Base-by-base conservation (phyloP, 768 basidiomycete genomes). In the Podaxis sp. region DNA sequence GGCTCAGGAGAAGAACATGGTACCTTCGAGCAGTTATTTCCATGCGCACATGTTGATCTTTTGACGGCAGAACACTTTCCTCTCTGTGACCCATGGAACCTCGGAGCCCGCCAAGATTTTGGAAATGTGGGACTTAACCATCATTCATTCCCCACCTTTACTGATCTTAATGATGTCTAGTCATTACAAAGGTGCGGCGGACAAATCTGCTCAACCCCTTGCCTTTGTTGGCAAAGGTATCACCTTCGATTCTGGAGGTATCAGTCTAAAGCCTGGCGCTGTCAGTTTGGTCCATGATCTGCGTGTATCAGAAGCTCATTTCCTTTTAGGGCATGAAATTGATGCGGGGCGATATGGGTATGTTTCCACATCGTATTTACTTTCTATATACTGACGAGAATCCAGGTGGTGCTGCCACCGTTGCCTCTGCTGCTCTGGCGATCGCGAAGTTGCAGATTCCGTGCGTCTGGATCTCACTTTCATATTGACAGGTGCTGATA, bases 261-360 rank as follows among this genome's bases (percentile, higher is more conserved):
- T 94, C 73, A 90, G 88, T 63, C 75, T 96, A 73, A 95, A 95
- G 75, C 85, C 90, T n/a, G 70, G 80, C 37, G 80, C 81, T 37
- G 91, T 87, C 64, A 68, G 84, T 79, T 33, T 6, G 7, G 4
- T 47, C 50, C 57, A 55, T 47, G 12, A n/a, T 24, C 54, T 22
- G 52, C 27, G 49, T 53, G 50, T 60, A 2, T 5, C 17, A 2
- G 0, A 2, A 4, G 29, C 19, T 59, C 17, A 59, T 53, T 43
- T 19, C 40, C 22, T 36, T 19, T 61, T 9, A 91, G 89, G 83
- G 77, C 61, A 94, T 93, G 92, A 92, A 93, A 72, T 73, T 85
- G 4, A 93, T 93, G 91, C 84, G 91, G 43, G 93, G 82, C 1
- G 93, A 94, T 69, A 94, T 94, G 93, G 94, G 92, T 82, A 72